Percentiles rank a stretch among this genome's conserved stretches.
phyloP scores from a whole-genome alignment of 73 alveolate genomes.

The Tetrahymena thermophila region DNA sequence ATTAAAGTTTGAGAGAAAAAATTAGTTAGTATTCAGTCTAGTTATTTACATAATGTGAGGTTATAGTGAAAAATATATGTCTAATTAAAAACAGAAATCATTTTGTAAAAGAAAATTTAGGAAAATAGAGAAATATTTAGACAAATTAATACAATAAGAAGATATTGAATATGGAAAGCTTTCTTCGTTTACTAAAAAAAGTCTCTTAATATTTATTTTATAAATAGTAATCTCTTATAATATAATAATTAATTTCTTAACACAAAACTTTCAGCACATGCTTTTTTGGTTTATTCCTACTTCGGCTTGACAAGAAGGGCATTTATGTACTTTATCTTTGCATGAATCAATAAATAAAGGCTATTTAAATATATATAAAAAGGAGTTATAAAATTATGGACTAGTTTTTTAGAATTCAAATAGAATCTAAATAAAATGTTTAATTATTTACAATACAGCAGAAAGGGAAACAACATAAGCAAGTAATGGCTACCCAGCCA shows the following conservation, averaged over 20 bases:
- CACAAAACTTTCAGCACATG: background rate
- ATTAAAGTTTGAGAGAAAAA: too few species aligned
- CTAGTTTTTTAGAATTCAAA: too few species aligned
- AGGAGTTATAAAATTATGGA: background rate
- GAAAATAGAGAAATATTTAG: too few species aligned
- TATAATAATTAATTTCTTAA: background rate
- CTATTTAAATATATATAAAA: background rate
- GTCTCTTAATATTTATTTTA: too few species aligned
- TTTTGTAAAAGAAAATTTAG: too few species aligned
- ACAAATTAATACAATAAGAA: too few species aligned
- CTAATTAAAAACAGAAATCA: too few species aligned
- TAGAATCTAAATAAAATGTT: background rate
- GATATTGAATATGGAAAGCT: too few species aligned
- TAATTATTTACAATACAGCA: background rate
- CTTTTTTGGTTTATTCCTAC: background rate
- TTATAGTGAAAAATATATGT: too few species aligned
- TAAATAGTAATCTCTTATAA: background rate
- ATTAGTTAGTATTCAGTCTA: too few species aligned
- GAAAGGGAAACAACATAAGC: background rate
- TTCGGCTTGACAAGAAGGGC: background rate
- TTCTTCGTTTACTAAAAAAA: too few species aligned
- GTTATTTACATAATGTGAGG: too few species aligned
- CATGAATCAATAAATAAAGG: background rate
- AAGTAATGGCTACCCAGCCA: background rate
- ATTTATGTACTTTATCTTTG: background rate